phyloP scores from a whole-genome alignment of 208 protist species.

The Wallacemonas sp. region DNA sequence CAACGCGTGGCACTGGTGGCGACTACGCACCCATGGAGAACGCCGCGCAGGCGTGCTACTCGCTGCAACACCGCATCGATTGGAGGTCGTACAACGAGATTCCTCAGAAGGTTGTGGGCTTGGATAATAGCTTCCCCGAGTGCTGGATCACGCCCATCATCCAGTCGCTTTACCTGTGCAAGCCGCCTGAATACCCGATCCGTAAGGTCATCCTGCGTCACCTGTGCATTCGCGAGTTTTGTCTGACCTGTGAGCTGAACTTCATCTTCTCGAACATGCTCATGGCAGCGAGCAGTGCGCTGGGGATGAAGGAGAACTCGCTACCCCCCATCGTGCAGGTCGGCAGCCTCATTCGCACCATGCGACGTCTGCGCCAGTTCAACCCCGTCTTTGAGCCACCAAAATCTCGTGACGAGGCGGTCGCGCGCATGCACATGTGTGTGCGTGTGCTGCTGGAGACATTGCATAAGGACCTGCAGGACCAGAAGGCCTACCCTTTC shows the following conservation, averaged over 20 bases:
- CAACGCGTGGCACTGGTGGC: conserved; percentile 31
- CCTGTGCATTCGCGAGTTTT: conserved; percentile 82
- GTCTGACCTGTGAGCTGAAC: conserved; percentile 84
- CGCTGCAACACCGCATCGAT: conserved; percentile 75
- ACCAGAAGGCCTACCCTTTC: conserved; percentile 80
- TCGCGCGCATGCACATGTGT: conserved; percentile 80
- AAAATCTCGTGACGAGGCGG: conserved; percentile 79
- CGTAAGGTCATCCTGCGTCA: conserved; percentile 78
- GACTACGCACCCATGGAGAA: conserved; percentile 83
- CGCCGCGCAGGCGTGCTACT: conserved; percentile 81
- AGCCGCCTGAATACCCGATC: conserved; percentile 79
- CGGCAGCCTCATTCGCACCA: conserved; percentile 75
- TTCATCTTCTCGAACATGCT: conserved; percentile 91
- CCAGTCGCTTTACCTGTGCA: conserved; percentile 85
- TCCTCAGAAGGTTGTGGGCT: conserved; percentile 68
- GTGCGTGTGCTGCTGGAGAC: conserved; percentile 70
- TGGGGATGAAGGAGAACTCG: conserved; percentile 51
- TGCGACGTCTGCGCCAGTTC: conserved; percentile 68
- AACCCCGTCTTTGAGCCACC: conserved; percentile 67
- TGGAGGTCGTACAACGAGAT: conserved; percentile 84
- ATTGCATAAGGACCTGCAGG: conserved; percentile 76
- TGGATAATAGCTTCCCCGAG: conserved; percentile 90
- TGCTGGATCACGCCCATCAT: conserved; percentile 84
- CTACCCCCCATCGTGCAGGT: conserved; percentile 87
- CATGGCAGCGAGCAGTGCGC: conserved; percentile 46